Conservation (phyloP, 2,329 filamentous ascomycete genomes). For the Ascochyta viciae-villosae region DNA sequence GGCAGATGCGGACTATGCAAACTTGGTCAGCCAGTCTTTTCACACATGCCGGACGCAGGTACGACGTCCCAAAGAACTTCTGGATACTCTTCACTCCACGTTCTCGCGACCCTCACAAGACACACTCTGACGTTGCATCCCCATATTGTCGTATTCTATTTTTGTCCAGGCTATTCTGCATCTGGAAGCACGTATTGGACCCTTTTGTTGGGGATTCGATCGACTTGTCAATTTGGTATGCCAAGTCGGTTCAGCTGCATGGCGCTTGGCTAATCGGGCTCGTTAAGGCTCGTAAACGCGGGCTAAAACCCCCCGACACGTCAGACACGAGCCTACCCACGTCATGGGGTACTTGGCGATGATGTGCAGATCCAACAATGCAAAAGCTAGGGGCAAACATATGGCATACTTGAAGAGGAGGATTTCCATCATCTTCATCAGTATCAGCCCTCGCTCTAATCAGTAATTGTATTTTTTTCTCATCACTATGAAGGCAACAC, state of each 20-base stretch:
- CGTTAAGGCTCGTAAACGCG: slow-evolving; percentile 10
- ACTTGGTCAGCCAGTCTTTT: neutral
- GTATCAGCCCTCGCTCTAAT: neutral
- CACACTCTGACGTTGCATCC: slow-evolving; percentile 11
- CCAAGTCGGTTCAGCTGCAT: slow-evolving; percentile 11
- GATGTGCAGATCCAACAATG: slow-evolving; percentile 1
- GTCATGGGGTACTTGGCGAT: slow-evolving; percentile 19
- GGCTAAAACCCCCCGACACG: slow-evolving; percentile 8
- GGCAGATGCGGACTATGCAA: neutral
- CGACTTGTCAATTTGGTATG: neutral
- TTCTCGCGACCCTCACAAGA: neutral
- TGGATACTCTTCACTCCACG: slow-evolving; percentile 5
- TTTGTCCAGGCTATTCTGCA: neutral
- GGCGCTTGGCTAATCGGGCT: slow-evolving; percentile 9
- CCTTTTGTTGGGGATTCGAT: slow-evolving; percentile 11
- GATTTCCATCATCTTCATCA: neutral
- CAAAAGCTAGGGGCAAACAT: slow-evolving; percentile 12
- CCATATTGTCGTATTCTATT: slow-evolving; percentile 1
- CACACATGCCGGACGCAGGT: neutral
- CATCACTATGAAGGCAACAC: slow-evolving; percentile 22
- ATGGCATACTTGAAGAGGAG: slow-evolving; percentile 2
- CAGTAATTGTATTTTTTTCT: slow-evolving; percentile 8
- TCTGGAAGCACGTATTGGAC: neutral
- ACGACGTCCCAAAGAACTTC: neutral
- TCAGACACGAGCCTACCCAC: slow-evolving; percentile 15